Percentiles rank a stretch among this genome's conserved stretches.
These are phyloP conservation scores for Penicillium crystallinum DNA, from an alignment of 495 filamentous ascomycete genomes.

Conservation along the genomic window DNA sequence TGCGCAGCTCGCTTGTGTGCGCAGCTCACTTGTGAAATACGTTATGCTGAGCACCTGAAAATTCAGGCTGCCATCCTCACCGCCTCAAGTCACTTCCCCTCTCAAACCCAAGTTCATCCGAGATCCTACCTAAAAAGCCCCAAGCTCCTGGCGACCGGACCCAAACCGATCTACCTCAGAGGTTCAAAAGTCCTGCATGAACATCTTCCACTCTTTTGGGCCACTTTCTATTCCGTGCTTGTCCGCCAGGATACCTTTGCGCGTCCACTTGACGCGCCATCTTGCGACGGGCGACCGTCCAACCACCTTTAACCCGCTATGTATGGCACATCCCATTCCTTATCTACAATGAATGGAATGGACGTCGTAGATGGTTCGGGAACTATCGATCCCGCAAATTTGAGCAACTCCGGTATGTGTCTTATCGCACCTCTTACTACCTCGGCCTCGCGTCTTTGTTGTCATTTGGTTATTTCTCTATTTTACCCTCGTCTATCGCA, in stretches of 20 bases:
- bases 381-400: slow-evolving; percentile 74
- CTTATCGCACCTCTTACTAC: slow-evolving; percentile 5
- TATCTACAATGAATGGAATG: slow-evolving; percentile 55
- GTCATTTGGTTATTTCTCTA: neutral
- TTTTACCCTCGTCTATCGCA: neutral
- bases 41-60: slow-evolving; percentile 2
- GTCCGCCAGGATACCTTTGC: slow-evolving; percentile 12
- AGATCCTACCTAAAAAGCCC: slow-evolving; percentile 8
- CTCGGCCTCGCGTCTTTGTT: slow-evolving; percentile 16
- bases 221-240: slow-evolving; percentile 17
- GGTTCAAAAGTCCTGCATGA: slow-evolving; percentile 19
- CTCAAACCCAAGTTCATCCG: slow-evolving; percentile 19
- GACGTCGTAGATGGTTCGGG: slow-evolving; percentile 67
- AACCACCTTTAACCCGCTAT: slow-evolving; percentile 32
- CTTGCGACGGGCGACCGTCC: slow-evolving; percentile 32
- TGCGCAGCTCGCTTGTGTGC: too few relatives aligned
- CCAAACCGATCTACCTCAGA: slow-evolving; percentile 17
- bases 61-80: slow-evolving; percentile 16
- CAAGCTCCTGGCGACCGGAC: slow-evolving; percentile 16
- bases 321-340: slow-evolving; percentile 53
- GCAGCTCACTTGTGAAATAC: too few relatives aligned
- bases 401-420: slow-evolving; percentile 59
- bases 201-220: slow-evolving; percentile 23
- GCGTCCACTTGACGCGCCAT: slow-evolving; percentile 36
- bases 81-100: slow-evolving; percentile 24